Base-by-base conservation (phyloP, 2,329 filamentous ascomycete species). In the Fusarium circinatum region DNA sequence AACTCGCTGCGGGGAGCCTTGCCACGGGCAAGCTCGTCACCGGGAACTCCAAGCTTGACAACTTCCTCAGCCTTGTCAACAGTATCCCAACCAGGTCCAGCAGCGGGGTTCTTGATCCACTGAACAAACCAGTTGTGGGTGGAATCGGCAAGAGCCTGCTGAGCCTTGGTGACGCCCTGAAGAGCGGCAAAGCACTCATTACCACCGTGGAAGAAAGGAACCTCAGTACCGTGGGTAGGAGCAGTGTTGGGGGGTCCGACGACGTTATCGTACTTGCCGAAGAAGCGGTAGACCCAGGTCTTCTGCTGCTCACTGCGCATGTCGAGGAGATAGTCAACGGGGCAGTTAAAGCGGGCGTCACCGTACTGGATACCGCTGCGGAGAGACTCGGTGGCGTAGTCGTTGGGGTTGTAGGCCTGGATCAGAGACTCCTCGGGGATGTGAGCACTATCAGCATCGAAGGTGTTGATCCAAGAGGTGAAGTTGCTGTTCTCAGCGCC, bases 341-440 rank as follows among this genome's bases (percentile, higher is more conserved):
- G 75, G 69, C 85, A 86, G 73, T 85, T 82, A 78, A 86, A 86
- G 17, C 84, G 84, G 8, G 83, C 85, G 24, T 86, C 85, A 34
- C 84, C 85, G 41, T 83, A 83, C 75, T 85, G 84, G 0, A 78
- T 76, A 22, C 85, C 85, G 65, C 83, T 85, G 70, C 83, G 82
- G 17, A 82, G 79, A 7, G 84, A 81, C 24, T 82, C 82, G 49
- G 76, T 80, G 24, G 76, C 73, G 24, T 71, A 85, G 63, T 84
- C 81, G 4, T 80, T 75, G 6, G 76, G 68, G 26, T 59, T 56
- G 48, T 77, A 77, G 8, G 75, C 75, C 5, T 44, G 24, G 3
- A 76, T 62, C 15, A 77, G 66, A 24, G 54, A 47, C 22, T 47
- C 34, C 3, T 75, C 71, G 0, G 75, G 71, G 14, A 77, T 71